A percentile compares a stretch with the other conserved stretches of the same genome.
These are phyloP conservation scores for Venturia asperata DNA, from an alignment of 2,329 filamentous ascomycete genomes.

Conservation along the genomic window DNA sequence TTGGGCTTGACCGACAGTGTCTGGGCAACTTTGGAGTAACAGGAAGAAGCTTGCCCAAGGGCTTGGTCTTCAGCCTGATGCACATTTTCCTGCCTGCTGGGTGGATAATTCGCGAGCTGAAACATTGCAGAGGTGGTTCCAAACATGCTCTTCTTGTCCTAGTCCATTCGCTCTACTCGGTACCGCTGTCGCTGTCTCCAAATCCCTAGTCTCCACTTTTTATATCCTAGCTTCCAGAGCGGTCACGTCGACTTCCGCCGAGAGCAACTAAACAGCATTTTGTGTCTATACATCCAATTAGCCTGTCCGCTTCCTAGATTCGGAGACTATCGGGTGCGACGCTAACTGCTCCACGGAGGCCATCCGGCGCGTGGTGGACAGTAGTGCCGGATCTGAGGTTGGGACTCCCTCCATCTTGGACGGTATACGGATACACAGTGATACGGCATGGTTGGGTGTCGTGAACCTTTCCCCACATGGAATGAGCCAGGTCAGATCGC, in stretches of 20 bases:
- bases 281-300: background rate
- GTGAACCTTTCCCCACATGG: background rate
- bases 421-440: too few species aligned
- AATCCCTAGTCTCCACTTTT: background rate
- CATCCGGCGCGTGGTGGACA: background rate
- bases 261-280: background rate
- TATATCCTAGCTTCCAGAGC: background rate
- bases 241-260: background rate
- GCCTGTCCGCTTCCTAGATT: background rate
- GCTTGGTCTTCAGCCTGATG: background rate
- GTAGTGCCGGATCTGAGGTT: slow-evolving; percentile 8
- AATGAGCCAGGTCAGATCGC: background rate
- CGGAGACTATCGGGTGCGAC: slow-evolving; percentile 2
- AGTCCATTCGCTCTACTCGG: background rate
- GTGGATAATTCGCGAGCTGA: background rate
- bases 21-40: background rate
- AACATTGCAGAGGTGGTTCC: background rate
- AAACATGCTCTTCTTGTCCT: background rate
- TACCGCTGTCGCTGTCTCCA: background rate
- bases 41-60: background rate
- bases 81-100: background rate
- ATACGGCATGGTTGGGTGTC: background rate
- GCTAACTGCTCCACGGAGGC: background rate
- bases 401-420: background rate
- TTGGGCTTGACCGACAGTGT: slow-evolving; percentile 7